Evolutionary conservation across 75 land plant genomes (phyloP).

Genomic region (Sequoiadendron giganteum): DNA sequence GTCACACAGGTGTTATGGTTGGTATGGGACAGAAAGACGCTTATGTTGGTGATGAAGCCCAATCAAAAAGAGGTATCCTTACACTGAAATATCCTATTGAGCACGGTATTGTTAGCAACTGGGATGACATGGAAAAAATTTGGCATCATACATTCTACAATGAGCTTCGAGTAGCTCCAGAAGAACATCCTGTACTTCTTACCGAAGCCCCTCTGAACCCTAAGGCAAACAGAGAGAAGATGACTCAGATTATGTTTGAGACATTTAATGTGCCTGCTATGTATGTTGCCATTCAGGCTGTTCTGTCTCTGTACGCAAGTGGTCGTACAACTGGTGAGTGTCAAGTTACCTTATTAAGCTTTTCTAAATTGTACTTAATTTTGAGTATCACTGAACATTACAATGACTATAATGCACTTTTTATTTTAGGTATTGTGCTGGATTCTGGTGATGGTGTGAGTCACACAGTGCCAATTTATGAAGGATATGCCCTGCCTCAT

Average conservation of each 20-base stretch:
- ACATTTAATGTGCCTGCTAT: constrained; percentile 37
- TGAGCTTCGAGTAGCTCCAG: constrained; percentile 59
- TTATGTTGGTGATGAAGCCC: constrained; percentile 50
- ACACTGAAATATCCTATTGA: constrained; percentile 60
- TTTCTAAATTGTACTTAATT: constrained; percentile 10
- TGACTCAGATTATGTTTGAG: constrained; percentile 44
- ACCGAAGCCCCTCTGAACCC: constrained; percentile 59
- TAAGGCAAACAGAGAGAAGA: constrained; percentile 38
- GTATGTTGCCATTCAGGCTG: constrained; percentile 49
- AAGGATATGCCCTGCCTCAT: constrained; percentile 58
- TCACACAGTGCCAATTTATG: constrained; percentile 61
- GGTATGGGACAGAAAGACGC: constrained; percentile 58
- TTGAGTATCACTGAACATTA: constrained; percentile 15
- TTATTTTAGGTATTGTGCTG: constrained; percentile 13
- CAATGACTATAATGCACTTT: background rate
- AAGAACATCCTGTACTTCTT: constrained; percentile 59
- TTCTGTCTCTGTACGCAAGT: constrained; percentile 53
- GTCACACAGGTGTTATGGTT: constrained; percentile 62
- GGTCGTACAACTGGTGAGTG: constrained; percentile 60
- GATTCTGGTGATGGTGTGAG: constrained; percentile 65
- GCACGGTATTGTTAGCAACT: constrained; percentile 46
- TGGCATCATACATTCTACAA: constrained; percentile 66
- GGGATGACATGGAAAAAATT: constrained; percentile 67
- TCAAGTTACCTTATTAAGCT: constrained; percentile 14
- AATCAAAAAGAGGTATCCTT: constrained; percentile 54